Evolutionary conservation across 441 rosid species (phyloP).

Genomic region (Daphne laureola): DNA sequence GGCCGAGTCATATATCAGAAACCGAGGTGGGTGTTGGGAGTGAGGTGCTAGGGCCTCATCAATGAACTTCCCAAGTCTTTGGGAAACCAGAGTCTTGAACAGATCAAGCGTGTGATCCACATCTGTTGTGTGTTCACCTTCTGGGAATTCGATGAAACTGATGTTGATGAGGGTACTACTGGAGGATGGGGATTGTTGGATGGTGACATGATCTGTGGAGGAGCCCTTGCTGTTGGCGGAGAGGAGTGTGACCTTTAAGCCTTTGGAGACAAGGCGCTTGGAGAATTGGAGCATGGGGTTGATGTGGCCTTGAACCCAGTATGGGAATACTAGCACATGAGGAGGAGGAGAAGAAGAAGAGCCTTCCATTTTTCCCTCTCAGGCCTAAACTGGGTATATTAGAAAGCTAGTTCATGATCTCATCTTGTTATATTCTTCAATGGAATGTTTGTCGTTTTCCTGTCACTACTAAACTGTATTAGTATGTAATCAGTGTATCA

Average conservation of each 20-base stretch:
- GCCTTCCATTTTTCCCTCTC: conserved; percentile 10
- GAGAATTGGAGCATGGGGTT: conserved; percentile 58
- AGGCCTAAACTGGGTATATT: too few species aligned
- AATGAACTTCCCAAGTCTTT: conserved; percentile 27
- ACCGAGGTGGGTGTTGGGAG: conserved; percentile 19
- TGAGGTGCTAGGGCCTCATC: conserved; percentile 7
- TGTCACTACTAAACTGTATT: too few species aligned
- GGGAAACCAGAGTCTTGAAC: conserved; percentile 18
- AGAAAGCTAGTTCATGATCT: too few species aligned
- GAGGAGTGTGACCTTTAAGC: conserved; percentile 34
- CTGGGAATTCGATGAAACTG: conserved; percentile 22
- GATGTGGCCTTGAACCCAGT: conserved; percentile 44
- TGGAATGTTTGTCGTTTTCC: too few species aligned
- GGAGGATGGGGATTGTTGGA: conserved; percentile 5
- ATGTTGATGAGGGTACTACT: conserved; percentile 18
- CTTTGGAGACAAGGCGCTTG: conserved; percentile 42
- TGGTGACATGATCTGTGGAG: conserved; percentile 22
- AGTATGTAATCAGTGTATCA: too few species aligned
- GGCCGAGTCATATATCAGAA: conserved; percentile 30
- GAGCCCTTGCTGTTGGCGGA: conserved; percentile 27
- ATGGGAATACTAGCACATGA: conserved; percentile 33
- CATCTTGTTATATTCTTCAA: too few species aligned
- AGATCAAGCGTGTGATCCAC: conserved; percentile 9
- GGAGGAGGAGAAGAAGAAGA: too few species aligned
- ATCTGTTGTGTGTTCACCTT: conserved; percentile 9